Evolutionary conservation across 176 grass and related monocot species (phyloP), one percentile per base, ranked within the genome.

Genomic region (Eleusine indica): DNA sequence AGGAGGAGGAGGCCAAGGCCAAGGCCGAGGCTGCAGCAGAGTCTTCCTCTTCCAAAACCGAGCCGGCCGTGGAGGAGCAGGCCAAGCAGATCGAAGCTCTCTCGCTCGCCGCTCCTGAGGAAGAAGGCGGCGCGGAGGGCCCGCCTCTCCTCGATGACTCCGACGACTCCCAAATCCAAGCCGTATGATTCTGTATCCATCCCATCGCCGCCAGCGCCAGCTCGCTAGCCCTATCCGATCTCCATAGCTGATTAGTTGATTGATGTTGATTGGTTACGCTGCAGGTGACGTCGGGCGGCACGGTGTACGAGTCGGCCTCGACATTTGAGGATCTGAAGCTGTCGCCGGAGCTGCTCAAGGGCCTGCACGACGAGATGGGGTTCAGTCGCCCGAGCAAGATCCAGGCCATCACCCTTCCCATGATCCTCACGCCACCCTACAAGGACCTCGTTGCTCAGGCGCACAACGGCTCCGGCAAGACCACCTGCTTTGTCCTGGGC

Each of bases 361-460:
- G 96, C 39, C 80, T 98, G 40, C 88, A 88, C 70, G 85, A 95
- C 0, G 96, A 98, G 86, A 95, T 98, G 96, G 76, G 85, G 30
- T 98, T 98, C 85, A 98, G 89, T 76, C 86, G 87, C 44, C 91
- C 93, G 12, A 95, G 93, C 70, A 95, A 90, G 87, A 95, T 98
- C 66, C 93, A 95, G 87, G 95, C 91, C 1, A 56, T 95, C 44
- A 98, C 92, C 19, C 89, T 98, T 32, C 96, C 96, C 49, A 93
- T 98, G 95, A 98, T 98, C 79, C 92, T 98, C 56, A 90, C 83
- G 21, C 91, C 89, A 21, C 96, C 96, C 28, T 79, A 88, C 78
- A 98, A 88, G 86, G 93, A 98, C 89, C 89, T 98, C 49, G 89
- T 98, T 22, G 96, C 96, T 61, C 96, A 98, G 85, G 96, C 93